phyloP scores from a whole-genome alignment of 495 filamentous ascomycete species.

The Penicillium herquei region DNA sequence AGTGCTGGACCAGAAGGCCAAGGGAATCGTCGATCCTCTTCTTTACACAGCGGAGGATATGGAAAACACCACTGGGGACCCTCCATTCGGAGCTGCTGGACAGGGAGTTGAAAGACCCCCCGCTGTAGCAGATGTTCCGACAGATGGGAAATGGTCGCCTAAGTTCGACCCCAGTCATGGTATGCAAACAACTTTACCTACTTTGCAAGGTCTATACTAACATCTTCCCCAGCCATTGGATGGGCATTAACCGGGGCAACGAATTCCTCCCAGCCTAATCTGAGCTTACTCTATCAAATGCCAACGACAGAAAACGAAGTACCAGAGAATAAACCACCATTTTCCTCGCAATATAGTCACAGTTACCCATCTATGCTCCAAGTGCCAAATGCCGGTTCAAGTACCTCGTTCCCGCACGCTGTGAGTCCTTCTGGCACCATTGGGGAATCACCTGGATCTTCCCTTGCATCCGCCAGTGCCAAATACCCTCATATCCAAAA shows the following conservation, averaged over 20 bases:
- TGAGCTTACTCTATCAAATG: constrained; percentile 70
- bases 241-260: constrained; percentile 80
- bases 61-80: constrained; percentile 54
- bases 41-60: constrained; percentile 77
- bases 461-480: constrained; percentile 14
- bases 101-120: constrained; percentile 35
- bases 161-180: constrained; percentile 53
- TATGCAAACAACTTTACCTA: constrained; percentile 31
- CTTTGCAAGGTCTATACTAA: constrained; percentile 15
- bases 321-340: constrained; percentile 18
- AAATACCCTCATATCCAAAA: constrained; percentile 24
- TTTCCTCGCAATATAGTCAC: constrained; percentile 37
- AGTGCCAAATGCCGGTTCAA: constrained; percentile 21
- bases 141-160: constrained; percentile 40
- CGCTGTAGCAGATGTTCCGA: constrained; percentile 24
- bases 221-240: constrained; percentile 56
- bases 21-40: constrained; percentile 78
- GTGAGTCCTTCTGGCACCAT: constrained; percentile 15
- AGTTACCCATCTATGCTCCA: constrained; percentile 28
- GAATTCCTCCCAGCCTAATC: constrained; percentile 74
- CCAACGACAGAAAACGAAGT: constrained; percentile 29
- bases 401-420: constrained; percentile 22
- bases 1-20: constrained; percentile 81
- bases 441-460: constrained; percentile 15
- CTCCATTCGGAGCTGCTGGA: constrained; percentile 38